These are phyloP conservation scores for Metschnikowia vanudenii DNA, from an alignment of 805 yeast species.

Conservation along the genomic window DNA sequence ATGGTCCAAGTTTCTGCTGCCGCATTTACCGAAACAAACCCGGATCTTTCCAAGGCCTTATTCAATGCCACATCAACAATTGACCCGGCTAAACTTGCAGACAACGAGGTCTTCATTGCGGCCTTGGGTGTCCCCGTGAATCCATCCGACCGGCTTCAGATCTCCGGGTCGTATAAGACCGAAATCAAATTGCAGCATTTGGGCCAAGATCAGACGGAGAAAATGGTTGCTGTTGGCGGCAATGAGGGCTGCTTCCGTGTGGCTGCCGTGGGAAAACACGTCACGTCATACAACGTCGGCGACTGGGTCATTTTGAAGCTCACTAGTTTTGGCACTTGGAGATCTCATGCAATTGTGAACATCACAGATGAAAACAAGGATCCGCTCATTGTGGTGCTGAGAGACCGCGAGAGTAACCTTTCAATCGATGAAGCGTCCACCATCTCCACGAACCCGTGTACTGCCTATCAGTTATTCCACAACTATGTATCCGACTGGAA, in stretches of 20 bases:
- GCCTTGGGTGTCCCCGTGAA: conserved; percentile 82
- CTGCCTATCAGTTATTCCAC: conserved; percentile 24
- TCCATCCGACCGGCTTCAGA: conserved; percentile 86
- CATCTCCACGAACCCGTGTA: conserved; percentile 22
- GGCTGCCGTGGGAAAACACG: conserved; percentile 63
- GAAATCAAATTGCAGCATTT: conserved; percentile 47
- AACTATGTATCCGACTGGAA: conserved; percentile 22
- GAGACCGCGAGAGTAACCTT: conserved; percentile 3
- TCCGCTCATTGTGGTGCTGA: conserved; percentile 16
- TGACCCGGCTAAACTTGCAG: conserved; percentile 21
- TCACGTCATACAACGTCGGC: conserved; percentile 46
- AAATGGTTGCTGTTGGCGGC: conserved; percentile 67
- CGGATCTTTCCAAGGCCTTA: conserved; percentile 22
- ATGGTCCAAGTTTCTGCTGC: conserved; percentile 24
- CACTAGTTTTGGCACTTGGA: conserved; percentile 26
- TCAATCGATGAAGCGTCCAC: conserved; percentile 23
- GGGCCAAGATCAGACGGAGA: conserved; percentile 40
- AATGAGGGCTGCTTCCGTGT: conserved; percentile 91
- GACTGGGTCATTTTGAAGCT: conserved; percentile 22
- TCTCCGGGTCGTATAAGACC: conserved; percentile 83
- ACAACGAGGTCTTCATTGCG: conserved; percentile 55
- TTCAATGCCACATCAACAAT: conserved; percentile 23
- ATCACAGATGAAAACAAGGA: conserved; percentile 12
- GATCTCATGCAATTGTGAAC: conserved; percentile 22
- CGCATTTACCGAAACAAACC: conserved; percentile 24